Evolutionary conservation across 2,329 filamentous ascomycete species (phyloP).

Genomic region (Fusarium sp.): DNA sequence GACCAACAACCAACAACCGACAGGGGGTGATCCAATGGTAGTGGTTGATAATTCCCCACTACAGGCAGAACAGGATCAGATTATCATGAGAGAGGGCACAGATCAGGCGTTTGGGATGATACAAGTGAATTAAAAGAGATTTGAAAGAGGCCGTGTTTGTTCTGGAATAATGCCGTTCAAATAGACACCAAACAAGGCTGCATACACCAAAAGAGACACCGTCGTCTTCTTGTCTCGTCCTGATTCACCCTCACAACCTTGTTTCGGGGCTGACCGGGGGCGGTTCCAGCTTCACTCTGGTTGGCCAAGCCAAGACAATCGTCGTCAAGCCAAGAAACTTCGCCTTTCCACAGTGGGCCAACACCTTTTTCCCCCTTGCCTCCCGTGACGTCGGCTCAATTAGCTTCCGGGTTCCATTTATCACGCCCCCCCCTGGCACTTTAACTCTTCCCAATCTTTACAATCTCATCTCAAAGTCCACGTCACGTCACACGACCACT

Average conservation of each 20-base stretch:
- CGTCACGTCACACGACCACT: neutral
- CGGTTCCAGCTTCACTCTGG: neutral
- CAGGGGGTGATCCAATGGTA: neutral
- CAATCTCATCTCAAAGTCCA: neutral
- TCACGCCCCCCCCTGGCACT: neutral
- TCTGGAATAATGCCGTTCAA: neutral
- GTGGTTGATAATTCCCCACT: neutral
- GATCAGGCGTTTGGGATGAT: neutral
- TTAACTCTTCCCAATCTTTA: neutral
- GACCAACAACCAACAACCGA: neutral
- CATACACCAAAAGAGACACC: neutral
- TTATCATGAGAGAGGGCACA: neutral
- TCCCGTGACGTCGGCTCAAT: neutral
- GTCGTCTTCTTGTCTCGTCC: neutral
- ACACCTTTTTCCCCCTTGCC: neutral
- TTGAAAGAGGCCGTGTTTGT: neutral
- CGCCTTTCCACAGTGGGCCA: neutral
- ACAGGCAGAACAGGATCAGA: neutral
- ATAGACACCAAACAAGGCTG: neutral
- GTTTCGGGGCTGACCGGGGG: neutral
- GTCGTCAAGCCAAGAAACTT: neutral
- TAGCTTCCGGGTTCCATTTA: neutral
- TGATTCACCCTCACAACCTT: neutral
- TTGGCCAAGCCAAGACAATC: neutral
- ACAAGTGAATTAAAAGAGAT: neutral